Base-by-base conservation (phyloP, 352 stramenopile genomes). In the Phytophthora sojae region DNA sequence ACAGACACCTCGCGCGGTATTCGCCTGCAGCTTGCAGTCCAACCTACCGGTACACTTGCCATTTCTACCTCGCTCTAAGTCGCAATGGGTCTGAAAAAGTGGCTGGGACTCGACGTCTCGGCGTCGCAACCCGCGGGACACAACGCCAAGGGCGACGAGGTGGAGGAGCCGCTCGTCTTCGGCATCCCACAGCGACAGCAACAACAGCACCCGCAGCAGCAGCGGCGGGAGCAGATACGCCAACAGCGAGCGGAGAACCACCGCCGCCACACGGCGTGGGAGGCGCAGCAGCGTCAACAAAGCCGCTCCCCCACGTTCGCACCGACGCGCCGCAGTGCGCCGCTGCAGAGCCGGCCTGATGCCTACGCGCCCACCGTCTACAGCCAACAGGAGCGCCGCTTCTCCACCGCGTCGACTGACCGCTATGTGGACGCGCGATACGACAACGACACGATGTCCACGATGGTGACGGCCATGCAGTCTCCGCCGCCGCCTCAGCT, bases 51-150 rank as follows among this genome's bases (percentile, higher is more conserved):
- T 42, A 42, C 35, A 42, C 39, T 49, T 8, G 14, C 15, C 15
- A n/a, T 9, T 49, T 49, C 39, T 49, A 7, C 39, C 21, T 42
- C 35, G 35, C 12, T 12, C 2, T 37, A 37, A 11, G 60, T 29
- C 37, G 17, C 39, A 4, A 92, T 92, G 85, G 85, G 82, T 4
- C 69, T 92, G 21, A 92, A 88, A 73, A 81, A 89, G 58, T 89
- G 82, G 82, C 71, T 91, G 57, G 78, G 70, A 25, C 64, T 85
- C 47, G 79, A 83, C 61, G 76, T 88, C 66, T 82, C 80, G 47
- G 62, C 80, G 52, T 77, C 72, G 50, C 68, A 79, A 42, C 32
- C 70, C 6, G 61, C 61, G 23, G 77, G 63, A 44, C 56, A 58
- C 39, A 54, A 39, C 56, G 14, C 32, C 23, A 73, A 75, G 51